A percentile compares a stretch with the other conserved stretches of the same genome.
Conservation (phyloP, 2,329 filamentous ascomycete genomes). For the Cladosporium colombiae region DNA sequence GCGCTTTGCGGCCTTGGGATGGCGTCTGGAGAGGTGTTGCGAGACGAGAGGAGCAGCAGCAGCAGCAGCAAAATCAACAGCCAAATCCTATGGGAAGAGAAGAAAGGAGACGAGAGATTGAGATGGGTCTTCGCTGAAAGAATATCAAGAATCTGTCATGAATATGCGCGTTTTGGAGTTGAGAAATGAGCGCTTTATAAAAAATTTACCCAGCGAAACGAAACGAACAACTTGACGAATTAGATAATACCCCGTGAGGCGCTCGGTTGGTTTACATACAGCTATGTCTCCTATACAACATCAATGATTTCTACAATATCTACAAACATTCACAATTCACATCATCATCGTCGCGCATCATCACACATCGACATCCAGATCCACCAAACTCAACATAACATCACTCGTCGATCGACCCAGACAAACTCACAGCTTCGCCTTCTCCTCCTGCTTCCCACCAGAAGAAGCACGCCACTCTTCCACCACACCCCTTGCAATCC, state of each 20-base stretch:
- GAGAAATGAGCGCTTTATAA: neutral
- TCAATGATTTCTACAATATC: neutral
- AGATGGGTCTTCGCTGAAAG: slow-evolving; percentile 34
- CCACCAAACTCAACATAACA: neutral
- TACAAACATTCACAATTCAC: neutral
- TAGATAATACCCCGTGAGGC: neutral
- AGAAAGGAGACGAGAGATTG: slow-evolving; percentile 43
- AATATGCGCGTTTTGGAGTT: neutral
- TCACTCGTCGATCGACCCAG: neutral
- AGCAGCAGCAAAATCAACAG: slow-evolving; percentile 28
- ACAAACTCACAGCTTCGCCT: slow-evolving; percentile 11
- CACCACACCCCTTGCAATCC: slow-evolving; percentile 61
- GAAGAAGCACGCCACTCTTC: slow-evolving; percentile 26
- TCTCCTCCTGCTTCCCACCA: neutral
- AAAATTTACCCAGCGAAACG: neutral
- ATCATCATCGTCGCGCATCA: neutral
- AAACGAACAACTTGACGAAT: neutral
- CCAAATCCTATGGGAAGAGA: slow-evolving; percentile 38
- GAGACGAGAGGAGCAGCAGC: slow-evolving; percentile 19
- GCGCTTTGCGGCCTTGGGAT: slow-evolving; percentile 33
- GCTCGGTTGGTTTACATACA: neutral
- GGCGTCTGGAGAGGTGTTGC: slow-evolving; percentile 32
- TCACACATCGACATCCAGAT: neutral
- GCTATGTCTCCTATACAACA: neutral
- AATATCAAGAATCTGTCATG: neutral